A percentile compares a stretch with the other conserved stretches of the same genome.
These are phyloP conservation scores for Pezicula carpinea DNA, from an alignment of 2,329 filamentous ascomycete species.

Conservation along the genomic window DNA sequence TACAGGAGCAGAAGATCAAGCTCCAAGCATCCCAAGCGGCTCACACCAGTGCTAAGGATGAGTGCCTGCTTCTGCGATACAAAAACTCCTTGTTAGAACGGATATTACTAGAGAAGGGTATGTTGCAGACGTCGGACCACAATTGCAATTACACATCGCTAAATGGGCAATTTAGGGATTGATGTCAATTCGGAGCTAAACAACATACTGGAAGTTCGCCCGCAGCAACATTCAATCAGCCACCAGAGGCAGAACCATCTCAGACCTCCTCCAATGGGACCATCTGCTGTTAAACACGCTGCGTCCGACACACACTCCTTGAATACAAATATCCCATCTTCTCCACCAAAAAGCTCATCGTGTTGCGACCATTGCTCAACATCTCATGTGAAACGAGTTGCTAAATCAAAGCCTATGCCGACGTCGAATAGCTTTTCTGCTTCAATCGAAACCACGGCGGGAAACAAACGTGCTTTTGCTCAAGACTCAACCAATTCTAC, in stretches of 20 bases:
- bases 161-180: slow-evolving; percentile 57
- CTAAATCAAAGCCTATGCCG: neutral
- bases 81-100: slow-evolving; percentile 95
- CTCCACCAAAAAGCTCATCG: too few relatives aligned
- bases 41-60: slow-evolving; percentile 86
- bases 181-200: slow-evolving; percentile 93
- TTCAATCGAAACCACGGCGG: too few relatives aligned
- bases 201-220: slow-evolving; percentile 76
- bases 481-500: too few relatives aligned
- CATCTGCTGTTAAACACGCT: too few relatives aligned
- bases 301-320: too few relatives aligned
- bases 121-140: neutral
- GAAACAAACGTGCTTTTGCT: too few relatives aligned
- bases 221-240: slow-evolving; percentile 64
- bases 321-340: too few relatives aligned
- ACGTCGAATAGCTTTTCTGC: too few relatives aligned
- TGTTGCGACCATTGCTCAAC: neutral
- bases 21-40: slow-evolving; percentile 85
- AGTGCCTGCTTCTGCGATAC: slow-evolving; percentile 95
- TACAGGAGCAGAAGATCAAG: slow-evolving; percentile 90
- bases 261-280: neutral
- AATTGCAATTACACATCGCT: neutral
- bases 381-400: neutral
- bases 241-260: slow-evolving; percentile 54
- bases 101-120: slow-evolving; percentile 92